Conservation (phyloP, 2,329 filamentous ascomycete species). For the Epichloe festucae region DNA sequence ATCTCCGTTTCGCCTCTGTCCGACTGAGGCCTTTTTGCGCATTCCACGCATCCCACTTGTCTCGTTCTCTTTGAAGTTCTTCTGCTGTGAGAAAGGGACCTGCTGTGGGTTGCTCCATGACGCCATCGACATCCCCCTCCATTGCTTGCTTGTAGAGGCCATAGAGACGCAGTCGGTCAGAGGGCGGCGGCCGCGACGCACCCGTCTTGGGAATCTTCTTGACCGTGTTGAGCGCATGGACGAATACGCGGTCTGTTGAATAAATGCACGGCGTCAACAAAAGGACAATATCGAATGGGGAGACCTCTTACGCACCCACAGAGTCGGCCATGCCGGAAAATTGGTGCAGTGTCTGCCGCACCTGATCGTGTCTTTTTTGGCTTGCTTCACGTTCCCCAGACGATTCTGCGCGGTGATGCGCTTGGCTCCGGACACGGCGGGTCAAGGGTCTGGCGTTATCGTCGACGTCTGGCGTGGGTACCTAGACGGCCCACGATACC, state of each 20-base stretch:
- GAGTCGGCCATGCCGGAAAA: constrained; percentile 23
- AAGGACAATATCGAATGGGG: neutral
- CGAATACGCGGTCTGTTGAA: constrained; percentile 80
- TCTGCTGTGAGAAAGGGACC: constrained; percentile 34
- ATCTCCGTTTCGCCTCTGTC: constrained; percentile 87
- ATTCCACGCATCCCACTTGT: constrained; percentile 93
- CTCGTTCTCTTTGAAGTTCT: constrained; percentile 45
- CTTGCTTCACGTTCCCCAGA: neutral
- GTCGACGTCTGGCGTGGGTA: neutral
- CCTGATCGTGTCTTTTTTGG: neutral
- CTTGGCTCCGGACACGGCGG: neutral
- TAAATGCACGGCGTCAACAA: constrained; percentile 4
- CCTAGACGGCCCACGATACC: neutral
- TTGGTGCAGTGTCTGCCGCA: neutral
- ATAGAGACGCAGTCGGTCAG: constrained; percentile 83
- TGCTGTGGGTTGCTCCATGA: constrained; percentile 68
- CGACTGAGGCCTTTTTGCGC: constrained; percentile 68
- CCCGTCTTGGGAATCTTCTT: constrained; percentile 95
- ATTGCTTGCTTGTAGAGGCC: constrained; percentile 98
- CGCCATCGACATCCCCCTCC: constrained; percentile 87
- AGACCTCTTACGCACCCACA: constrained; percentile 18
- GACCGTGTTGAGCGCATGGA: constrained; percentile 96
- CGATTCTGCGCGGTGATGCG: neutral
- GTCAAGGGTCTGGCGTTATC: neutral
- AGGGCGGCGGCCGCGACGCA: constrained; percentile 72